phyloP scores from a whole-genome alignment of 108 stramenopile genomes.

The Parmales sp. region DNA sequence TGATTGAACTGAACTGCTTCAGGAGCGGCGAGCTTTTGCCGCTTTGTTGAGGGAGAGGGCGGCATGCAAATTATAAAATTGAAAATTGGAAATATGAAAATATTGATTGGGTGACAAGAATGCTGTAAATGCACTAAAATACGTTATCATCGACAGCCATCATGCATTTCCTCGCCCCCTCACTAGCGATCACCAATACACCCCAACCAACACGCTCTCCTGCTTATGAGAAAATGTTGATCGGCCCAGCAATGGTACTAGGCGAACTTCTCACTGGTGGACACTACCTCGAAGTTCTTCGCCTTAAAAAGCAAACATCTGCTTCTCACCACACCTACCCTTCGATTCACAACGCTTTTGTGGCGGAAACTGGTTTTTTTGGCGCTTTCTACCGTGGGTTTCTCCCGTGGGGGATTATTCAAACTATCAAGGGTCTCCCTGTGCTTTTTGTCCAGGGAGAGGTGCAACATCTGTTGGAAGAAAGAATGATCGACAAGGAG shows the following conservation, averaged over 20 bases:
- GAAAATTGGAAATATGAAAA: too few species aligned
- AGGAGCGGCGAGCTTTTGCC: too few species aligned
- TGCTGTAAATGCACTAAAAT: too few species aligned
- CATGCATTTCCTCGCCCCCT: too few species aligned
- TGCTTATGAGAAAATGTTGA: conserved; percentile 6
- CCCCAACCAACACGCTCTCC: not conserved
- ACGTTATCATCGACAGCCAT: too few species aligned
- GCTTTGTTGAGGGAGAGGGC: too few species aligned
- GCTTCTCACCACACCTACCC: not conserved
- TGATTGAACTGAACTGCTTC: too few species aligned
- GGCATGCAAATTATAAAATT: too few species aligned
- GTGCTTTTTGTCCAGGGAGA: conserved; percentile 22
- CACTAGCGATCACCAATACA: too few species aligned
- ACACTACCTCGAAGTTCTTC: conserved; percentile 22
- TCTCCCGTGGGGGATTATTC: conserved; percentile 17
- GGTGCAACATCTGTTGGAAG: conserved; percentile 4
- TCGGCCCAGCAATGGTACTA: conserved; percentile 15
- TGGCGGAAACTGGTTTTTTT: conserved; percentile 10
- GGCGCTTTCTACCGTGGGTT: conserved; percentile 20
- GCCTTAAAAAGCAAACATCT: conserved; percentile 15
- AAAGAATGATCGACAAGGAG: not conserved
- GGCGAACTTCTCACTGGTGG: conserved; percentile 24
- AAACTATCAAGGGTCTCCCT: conserved; percentile 20
- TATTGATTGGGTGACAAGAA: too few species aligned
- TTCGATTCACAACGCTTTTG: not conserved